Evolutionary conservation across 805 yeast genomes (phyloP), one percentile per base, ranked within the genome.

Genomic region (Priceomyces medius): DNA sequence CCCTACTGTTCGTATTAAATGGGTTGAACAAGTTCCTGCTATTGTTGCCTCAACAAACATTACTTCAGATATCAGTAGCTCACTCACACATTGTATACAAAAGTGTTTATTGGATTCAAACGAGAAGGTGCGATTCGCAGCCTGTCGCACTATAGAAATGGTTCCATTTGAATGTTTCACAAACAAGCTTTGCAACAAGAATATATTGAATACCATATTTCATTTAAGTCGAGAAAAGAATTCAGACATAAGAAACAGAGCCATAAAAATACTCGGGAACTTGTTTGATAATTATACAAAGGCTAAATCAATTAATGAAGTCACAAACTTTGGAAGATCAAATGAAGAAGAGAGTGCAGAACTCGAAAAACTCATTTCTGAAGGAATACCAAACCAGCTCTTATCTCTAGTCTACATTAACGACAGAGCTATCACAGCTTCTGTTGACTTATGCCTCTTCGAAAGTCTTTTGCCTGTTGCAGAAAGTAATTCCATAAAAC

Each of bases 101-200:
- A 84, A 84, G 51, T 80, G 90, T 26, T 66, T 89, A 19, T 70
- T 85, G 28, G 97, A 89, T 62, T 66, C 81, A 0, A 88, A 86
- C 51, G 91, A 84, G 43, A 74, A 69, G 28, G 95, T 88, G 2
- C 73, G 97, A 49, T 64, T 78, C 24, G 61, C 73, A 1, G 79
- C 93, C 0, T 79, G 87, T 43, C 57, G 61, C 33, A 69, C 80
- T 0, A 56, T 86, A 12, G 60, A 73, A 6, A 54, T 66, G 20
- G 58, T 86, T 2, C 71, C 80, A 0, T 61, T 77, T 6, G 58
- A 64, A 5, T 51, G 67, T 0, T 70, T 87, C 38, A 62, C 81
- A 39, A 58, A 61, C 12, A 77, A 71, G 35, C 55, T 85, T 8
- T 71, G 74, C 34, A 73, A 66, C 37, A 61, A 64, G 17, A 54